Evolutionary conservation across 169 alveolate genomes (phyloP).

Genomic region (Cryptosporidium felis): DNA sequence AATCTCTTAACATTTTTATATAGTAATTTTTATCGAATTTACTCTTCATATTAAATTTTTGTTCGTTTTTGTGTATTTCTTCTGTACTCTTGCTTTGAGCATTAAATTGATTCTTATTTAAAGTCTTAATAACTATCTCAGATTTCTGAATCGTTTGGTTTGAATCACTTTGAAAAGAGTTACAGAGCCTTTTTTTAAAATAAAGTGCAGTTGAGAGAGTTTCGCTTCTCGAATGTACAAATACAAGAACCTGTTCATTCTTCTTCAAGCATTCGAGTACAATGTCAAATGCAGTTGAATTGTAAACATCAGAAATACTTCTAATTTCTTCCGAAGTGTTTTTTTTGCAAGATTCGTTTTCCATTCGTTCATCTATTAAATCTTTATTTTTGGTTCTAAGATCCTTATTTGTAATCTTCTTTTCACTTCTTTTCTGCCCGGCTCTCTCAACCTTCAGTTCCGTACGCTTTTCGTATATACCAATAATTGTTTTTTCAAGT

Average conservation of each 20-base stretch:
- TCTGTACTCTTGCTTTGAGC: background rate
- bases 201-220: constrained; percentile 95
- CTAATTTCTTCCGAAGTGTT: constrained; percentile 93
- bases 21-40: background rate
- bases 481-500: constrained; percentile 93
- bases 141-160: background rate
- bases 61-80: background rate
- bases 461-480: constrained; percentile 98
- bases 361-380: background rate
- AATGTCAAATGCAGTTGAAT: constrained; percentile 9
- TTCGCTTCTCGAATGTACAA: constrained; percentile 99
- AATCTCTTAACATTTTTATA: constrained; percentile 11
- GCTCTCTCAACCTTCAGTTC: background rate
- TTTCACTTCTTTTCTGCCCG: background rate
- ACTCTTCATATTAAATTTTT: background rate
- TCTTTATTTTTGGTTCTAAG: background rate
- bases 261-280: constrained; percentile 81
- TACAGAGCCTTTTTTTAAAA: constrained; percentile 79
- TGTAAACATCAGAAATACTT: constrained; percentile 87
- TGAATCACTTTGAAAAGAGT: background rate
- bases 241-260: constrained; percentile 93
- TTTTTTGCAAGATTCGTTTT: constrained; percentile 66
- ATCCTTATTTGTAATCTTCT: background rate
- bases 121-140: background rate
- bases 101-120: constrained; percentile 74